Evolutionary conservation across 2,329 filamentous ascomycete species (phyloP).

Genomic region (Fusarium austroafricanum): DNA sequence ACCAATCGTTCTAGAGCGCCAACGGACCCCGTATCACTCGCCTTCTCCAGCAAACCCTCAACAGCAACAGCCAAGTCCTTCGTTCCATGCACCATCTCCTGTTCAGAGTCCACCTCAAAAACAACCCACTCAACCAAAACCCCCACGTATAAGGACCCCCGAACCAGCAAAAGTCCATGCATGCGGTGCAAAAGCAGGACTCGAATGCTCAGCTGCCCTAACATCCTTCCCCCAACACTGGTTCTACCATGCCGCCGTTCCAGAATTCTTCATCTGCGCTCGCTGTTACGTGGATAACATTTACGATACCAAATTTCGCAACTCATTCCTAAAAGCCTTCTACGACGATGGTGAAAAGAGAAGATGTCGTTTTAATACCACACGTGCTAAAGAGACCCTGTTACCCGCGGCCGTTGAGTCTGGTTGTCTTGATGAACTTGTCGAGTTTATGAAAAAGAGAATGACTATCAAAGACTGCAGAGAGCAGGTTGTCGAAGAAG

Average conservation of each 20-base stretch:
- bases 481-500: conserved; percentile 19
- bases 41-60: background rate
- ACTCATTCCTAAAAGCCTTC: conserved; percentile 42
- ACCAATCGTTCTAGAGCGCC: background rate
- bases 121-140: background rate
- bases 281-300: conserved; percentile 55
- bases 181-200: conserved; percentile 33
- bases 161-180: conserved; percentile 22
- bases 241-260: conserved; percentile 51
- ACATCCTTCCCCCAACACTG: conserved; percentile 51
- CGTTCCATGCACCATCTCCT: background rate
- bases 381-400: conserved; percentile 49
- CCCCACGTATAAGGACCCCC: conserved; percentile 29
- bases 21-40: background rate
- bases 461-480: conserved; percentile 35
- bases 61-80: background rate
- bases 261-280: conserved; percentile 52
- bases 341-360: conserved; percentile 46
- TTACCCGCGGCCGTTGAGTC: conserved; percentile 46
- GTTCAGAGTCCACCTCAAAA: background rate
- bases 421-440: conserved; percentile 42
- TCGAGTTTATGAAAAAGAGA: conserved; percentile 48
- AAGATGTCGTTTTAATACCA: conserved; percentile 51
- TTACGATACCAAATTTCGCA: conserved; percentile 45
- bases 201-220: conserved; percentile 44